A percentile compares a stretch with the other conserved stretches of the same genome.
These are phyloP conservation scores for Trypanosoma mega DNA, from an alignment of 208 protist genomes.

Conservation along the genomic window DNA sequence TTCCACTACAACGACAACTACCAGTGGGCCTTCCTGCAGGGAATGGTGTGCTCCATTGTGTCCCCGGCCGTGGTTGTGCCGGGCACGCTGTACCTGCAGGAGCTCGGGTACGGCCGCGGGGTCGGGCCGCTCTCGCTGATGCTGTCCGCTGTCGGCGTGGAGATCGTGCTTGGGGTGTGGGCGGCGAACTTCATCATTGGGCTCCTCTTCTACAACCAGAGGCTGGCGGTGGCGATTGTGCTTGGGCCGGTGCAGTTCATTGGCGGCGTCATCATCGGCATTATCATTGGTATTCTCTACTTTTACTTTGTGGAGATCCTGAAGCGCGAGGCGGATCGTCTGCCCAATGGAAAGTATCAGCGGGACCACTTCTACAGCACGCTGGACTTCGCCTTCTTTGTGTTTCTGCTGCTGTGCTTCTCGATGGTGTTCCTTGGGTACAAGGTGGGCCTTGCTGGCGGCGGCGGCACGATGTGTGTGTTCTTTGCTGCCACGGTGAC, in stretches of 20 bases:
- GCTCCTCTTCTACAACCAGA: slow-evolving; percentile 64
- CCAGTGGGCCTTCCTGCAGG: slow-evolving; percentile 79
- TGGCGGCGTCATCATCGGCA: slow-evolving; percentile 54
- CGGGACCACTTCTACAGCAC: slow-evolving; percentile 56
- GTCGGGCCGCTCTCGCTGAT: slow-evolving; percentile 63
- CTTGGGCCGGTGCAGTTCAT: slow-evolving; percentile 75
- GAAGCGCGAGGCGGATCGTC: slow-evolving; percentile 62
- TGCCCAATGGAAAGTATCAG: slow-evolving; percentile 66
- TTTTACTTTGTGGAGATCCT: slow-evolving; percentile 70
- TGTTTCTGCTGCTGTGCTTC: slow-evolving; percentile 49
- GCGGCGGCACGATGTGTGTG: slow-evolving; percentile 72
- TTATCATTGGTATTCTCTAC: slow-evolving; percentile 59
- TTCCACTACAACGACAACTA: slow-evolving; percentile 71
- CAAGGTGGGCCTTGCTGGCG: slow-evolving; percentile 52
- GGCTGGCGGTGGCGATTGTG: slow-evolving; percentile 45
- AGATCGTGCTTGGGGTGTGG: slow-evolving; percentile 82
- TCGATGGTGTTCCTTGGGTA: slow-evolving; percentile 75
- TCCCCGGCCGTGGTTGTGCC: slow-evolving; percentile 78
- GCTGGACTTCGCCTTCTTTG: slow-evolving; percentile 52
- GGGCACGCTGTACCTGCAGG: slow-evolving; percentile 64
- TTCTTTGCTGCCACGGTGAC: slow-evolving; percentile 71
- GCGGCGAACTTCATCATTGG: slow-evolving; percentile 75
- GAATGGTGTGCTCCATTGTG: slow-evolving; percentile 72
- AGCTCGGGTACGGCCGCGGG: slow-evolving; percentile 66
- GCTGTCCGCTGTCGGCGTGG: slow-evolving; percentile 64